A percentile compares a stretch with the other conserved stretches of the same genome.
Conservation (phyloP, 2,329 filamentous ascomycete genomes). For the Aspergillus sojae region DNA sequence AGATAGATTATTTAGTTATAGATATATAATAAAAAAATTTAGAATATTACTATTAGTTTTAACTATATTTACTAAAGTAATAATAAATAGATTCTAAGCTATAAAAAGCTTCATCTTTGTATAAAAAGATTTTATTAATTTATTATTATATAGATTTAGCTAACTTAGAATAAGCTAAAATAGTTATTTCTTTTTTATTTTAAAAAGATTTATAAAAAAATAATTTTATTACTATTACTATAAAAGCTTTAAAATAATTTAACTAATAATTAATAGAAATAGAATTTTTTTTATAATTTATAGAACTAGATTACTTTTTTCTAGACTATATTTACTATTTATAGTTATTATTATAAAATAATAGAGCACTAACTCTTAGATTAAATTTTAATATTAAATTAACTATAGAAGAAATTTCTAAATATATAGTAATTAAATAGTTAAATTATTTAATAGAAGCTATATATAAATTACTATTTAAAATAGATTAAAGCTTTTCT, state of each 20-base stretch:
- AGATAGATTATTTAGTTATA: not conserved
- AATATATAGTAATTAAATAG: not conserved
- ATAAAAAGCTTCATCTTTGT: not conserved
- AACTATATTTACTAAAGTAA: conserved; percentile 14
- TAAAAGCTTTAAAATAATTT: not conserved
- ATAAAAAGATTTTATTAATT: not conserved
- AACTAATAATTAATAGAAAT: not conserved
- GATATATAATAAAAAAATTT: conserved; percentile 8
- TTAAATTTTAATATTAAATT: not conserved
- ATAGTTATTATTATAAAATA: not conserved
- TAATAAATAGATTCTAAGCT: conserved; percentile 9
- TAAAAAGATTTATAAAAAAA: not conserved
- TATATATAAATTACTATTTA: conserved; percentile 4
- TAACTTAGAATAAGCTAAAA: not conserved
- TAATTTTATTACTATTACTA: not conserved
- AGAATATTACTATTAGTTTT: conserved; percentile 6
- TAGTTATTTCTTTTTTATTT: conserved; percentile 4
- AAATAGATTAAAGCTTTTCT: not conserved
- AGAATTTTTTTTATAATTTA: not conserved
- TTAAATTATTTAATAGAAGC: not conserved
- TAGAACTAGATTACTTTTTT: not conserved
- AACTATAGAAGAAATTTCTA: not conserved
- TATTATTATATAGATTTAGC: not conserved
- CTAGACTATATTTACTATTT: no score
- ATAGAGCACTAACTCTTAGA: not conserved